phyloP scores from a whole-genome alignment of 176 grass and related monocot genomes.

The Zoysia pacifica region DNA sequence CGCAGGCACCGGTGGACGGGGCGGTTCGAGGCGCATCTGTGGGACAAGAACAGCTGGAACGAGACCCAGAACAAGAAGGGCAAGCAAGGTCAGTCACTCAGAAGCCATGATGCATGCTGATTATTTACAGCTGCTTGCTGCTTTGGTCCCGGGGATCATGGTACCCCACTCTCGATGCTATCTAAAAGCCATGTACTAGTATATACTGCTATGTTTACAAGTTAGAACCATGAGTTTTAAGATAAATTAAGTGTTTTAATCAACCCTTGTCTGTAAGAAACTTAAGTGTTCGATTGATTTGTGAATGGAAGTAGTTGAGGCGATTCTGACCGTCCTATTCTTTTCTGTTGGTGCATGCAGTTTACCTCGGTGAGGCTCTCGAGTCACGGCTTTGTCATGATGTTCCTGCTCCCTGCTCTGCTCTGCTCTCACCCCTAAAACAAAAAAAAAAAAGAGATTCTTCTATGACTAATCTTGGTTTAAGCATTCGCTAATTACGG shows the following conservation, averaged over 20 bases:
- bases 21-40: slow-evolving; percentile 91
- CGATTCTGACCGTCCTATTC: slow-evolving; percentile 29
- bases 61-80: slow-evolving; percentile 96
- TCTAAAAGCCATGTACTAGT: not conserved
- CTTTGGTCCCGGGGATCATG: not conserved
- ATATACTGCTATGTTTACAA: not conserved
- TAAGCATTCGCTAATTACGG: not conserved
- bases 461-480: not conserved
- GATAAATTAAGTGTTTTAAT: no score
- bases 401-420: not conserved
- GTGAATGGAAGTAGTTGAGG: not conserved
- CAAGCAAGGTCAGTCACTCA: slow-evolving; percentile 66
- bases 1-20: slow-evolving; percentile 91
- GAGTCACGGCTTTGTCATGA: slow-evolving; percentile 52
- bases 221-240: not conserved
- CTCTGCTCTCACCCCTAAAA: not conserved
- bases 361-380: slow-evolving; percentile 95
- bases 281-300: not conserved
- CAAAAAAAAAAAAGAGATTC: not conserved
- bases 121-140: slow-evolving; percentile 1
- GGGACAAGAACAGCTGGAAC: slow-evolving; percentile 97
- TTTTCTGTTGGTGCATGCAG: slow-evolving; percentile 61
- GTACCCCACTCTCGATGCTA: not conserved
- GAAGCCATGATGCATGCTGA: not conserved
- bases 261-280: not conserved